phyloP scores from a whole-genome alignment of 768 basidiomycete genomes.

The Lentinus tigrinus region DNA sequence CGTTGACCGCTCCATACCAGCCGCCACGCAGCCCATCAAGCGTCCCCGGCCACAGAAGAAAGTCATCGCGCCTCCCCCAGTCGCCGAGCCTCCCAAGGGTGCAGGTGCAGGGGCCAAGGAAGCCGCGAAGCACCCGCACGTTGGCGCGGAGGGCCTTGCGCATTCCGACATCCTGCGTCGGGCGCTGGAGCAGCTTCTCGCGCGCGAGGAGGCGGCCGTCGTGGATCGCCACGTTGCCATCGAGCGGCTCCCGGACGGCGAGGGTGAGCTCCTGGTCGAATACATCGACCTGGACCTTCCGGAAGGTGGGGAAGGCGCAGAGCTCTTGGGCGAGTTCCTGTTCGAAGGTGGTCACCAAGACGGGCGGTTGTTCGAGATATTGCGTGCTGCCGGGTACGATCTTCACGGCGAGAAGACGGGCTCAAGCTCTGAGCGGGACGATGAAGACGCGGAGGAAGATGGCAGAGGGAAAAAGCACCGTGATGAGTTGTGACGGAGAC shows the following conservation, averaged over 20 bases:
- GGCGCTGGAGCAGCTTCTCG: constrained; percentile 24
- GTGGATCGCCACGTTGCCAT: constrained; percentile 16
- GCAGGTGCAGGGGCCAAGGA: not conserved
- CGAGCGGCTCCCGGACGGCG: constrained; percentile 22
- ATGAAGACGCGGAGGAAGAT: constrained; percentile 7
- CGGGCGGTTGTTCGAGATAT: constrained; percentile 18
- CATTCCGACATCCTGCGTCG: constrained; percentile 16
- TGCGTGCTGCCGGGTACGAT: constrained; percentile 20
- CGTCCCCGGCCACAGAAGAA: constrained; percentile 45
- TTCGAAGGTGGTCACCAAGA: constrained; percentile 10
- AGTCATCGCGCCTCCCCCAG: constrained; percentile 40
- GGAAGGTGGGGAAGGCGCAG: constrained; percentile 41
- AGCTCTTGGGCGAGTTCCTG: constrained; percentile 36
- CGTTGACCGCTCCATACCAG: constrained; percentile 37
- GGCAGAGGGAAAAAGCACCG: constrained; percentile 14
- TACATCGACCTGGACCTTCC: constrained; percentile 31
- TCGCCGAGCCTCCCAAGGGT: constrained; percentile 1
- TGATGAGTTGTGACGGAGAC: constrained; percentile 24
- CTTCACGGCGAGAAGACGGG: not conserved
- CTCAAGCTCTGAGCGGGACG: not conserved
- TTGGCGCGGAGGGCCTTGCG: not conserved
- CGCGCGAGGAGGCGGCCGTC: constrained; percentile 10
- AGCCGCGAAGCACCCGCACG: not conserved
- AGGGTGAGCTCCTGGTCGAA: constrained; percentile 25
- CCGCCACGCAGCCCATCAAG: constrained; percentile 57